Evolutionary conservation across 352 stramenopile species (phyloP).

Genomic region (Elongisporangium prolatum): DNA sequence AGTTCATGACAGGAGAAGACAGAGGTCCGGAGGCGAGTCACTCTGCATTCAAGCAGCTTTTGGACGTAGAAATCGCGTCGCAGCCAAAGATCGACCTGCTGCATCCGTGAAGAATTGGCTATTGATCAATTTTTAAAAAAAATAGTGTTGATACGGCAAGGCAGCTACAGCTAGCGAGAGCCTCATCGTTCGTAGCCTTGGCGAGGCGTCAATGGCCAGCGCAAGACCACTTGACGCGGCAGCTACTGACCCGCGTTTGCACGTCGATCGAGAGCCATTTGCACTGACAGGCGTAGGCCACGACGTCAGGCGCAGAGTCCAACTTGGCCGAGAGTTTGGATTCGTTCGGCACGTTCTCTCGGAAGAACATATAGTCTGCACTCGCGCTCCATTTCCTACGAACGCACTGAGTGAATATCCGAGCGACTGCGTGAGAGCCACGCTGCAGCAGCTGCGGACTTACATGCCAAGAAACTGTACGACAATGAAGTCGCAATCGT

Average conservation of each 20-base stretch:
- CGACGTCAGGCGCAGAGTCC: conserved; percentile 35
- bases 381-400: conserved; percentile 58
- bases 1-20: conserved; percentile 8
- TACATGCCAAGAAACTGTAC: conserved; percentile 73
- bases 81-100: conserved; percentile 52
- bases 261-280: conserved; percentile 69
- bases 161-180: background rate
- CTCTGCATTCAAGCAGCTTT: conserved; percentile 24
- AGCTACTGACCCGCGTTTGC: conserved; percentile 39
- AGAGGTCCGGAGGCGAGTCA: conserved; percentile 10
- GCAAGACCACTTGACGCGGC: conserved; percentile 69
- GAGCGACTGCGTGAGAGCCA: background rate
- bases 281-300: conserved; percentile 77
- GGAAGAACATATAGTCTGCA: conserved; percentile 85
- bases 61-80: conserved; percentile 43
- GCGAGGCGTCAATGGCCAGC: conserved; percentile 36
- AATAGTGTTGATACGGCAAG: background rate
- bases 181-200: background rate
- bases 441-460: conserved; percentile 7
- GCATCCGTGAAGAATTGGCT: conserved; percentile 15
- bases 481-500: conserved; percentile 78
- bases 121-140: background rate
- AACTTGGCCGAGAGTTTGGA: conserved; percentile 61
- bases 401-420: background rate
- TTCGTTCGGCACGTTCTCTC: conserved; percentile 74